Conservation (phyloP, 306 rosid species). For the Aeschynomene evenia region DNA sequence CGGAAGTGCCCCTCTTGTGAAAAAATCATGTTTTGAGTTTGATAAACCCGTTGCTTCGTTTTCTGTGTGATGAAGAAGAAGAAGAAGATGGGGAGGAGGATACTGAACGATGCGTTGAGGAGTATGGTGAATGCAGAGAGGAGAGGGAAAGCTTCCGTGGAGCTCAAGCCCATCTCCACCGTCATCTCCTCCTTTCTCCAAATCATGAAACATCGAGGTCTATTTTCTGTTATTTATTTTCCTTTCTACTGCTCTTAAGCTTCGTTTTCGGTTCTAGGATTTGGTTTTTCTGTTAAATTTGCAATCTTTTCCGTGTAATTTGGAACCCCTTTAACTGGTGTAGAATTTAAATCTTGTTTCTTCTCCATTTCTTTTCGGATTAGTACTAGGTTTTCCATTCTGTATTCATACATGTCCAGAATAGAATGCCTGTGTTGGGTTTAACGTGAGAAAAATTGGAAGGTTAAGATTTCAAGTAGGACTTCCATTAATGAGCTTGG, state of each 20-base stretch:
- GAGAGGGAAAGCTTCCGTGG: slow-evolving; percentile 72
- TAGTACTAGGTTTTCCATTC: background rate
- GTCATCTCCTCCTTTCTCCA: slow-evolving; percentile 79
- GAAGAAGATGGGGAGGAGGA: slow-evolving; percentile 69
- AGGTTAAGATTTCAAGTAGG: no score
- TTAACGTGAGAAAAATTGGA: no score
- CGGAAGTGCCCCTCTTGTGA: background rate
- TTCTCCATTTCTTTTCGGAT: background rate
- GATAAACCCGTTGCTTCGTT: slow-evolving; percentile 43
- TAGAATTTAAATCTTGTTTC: background rate
- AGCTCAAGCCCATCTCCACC: slow-evolving; percentile 67
- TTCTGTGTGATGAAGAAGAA: background rate
- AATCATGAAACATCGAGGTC: slow-evolving; percentile 72
- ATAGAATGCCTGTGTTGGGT: no score
- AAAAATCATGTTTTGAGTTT: background rate
- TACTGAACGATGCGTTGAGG: slow-evolving; percentile 75
- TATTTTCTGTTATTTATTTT: background rate
- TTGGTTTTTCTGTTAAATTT: background rate
- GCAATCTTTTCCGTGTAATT: background rate
- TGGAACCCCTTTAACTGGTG: background rate
- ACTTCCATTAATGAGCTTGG: no score
- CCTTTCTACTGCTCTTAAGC: background rate
- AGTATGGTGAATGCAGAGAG: slow-evolving; percentile 79
- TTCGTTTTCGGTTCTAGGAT: background rate
- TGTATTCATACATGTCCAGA: no score